phyloP scores from a whole-genome alignment of 805 yeast species.

The Kazachstania viticola region DNA sequence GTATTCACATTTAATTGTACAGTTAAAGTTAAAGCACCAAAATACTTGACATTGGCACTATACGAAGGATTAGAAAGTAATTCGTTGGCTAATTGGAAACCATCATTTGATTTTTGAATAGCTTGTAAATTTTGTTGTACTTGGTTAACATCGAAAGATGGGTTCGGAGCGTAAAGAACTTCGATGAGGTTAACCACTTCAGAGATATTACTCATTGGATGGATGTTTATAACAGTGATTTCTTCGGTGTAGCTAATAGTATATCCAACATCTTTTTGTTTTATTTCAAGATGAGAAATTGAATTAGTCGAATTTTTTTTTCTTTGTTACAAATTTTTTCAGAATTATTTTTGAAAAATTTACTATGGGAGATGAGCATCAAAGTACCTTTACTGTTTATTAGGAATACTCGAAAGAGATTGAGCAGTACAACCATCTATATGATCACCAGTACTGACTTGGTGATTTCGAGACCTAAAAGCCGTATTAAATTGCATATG shows the following conservation, averaged over 20 bases:
- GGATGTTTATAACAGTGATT: no score
- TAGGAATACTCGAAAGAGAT: no score
- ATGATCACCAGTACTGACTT: slow-evolving; percentile 21
- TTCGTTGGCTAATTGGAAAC: slow-evolving; percentile 20
- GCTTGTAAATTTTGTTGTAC: slow-evolving; percentile 23
- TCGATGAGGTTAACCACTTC: slow-evolving; percentile 18
- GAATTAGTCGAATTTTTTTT: no score
- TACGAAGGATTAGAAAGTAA: slow-evolving; percentile 10
- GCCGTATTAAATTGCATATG: slow-evolving; percentile 33
- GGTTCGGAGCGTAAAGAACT: slow-evolving; percentile 19
- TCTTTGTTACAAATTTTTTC: no score
- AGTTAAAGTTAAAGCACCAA: slow-evolving; percentile 27
- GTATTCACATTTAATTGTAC: slow-evolving; percentile 20
- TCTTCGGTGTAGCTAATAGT: no score
- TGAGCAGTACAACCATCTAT: slow-evolving; percentile 5
- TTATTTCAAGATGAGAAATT: no score
- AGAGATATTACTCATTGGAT: slow-evolving; percentile 7
- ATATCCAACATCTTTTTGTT: no score
- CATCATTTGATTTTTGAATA: slow-evolving; percentile 22
- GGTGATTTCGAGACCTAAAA: slow-evolving; percentile 32
- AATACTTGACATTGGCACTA: slow-evolving; percentile 23
- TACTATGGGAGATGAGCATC: no score
- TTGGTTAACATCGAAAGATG: slow-evolving; percentile 19
- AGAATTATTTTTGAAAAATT: no score
- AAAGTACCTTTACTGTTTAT: no score